Base-by-base conservation (phyloP, 2,329 filamentous ascomycete genomes). In the Cytospora leucostoma region DNA sequence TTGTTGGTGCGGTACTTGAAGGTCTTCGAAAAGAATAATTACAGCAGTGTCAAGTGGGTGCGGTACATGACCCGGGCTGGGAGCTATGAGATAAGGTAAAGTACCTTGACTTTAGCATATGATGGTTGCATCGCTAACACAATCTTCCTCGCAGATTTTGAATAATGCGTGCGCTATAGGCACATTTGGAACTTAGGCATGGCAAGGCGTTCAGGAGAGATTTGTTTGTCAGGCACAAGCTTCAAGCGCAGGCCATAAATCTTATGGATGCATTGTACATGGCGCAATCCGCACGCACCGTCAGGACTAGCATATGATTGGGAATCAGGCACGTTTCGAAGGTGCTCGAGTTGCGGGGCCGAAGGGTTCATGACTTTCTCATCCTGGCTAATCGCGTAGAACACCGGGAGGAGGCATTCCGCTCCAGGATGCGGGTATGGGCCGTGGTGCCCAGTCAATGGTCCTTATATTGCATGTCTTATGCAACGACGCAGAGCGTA, bases 1-100 rank as follows among this genome's bases (percentile, higher is more conserved):
- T 75, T 99, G 73, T 74, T 99, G 68, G 95, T 99, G 63, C 83
- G 96, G 56, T 99, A 99, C 76, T 79, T 99, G 63, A 99, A 99
- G 79, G 95, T 99, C 1, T 99, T 99, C 79, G 95, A 99, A 80
- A 99, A 99, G 87, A 95, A 87, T 77, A 98, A 98, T 77, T 99
- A 99, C 76, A 96, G 91, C 67, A 97, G 93, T 73, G 95, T 99
- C 56, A 99, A 99, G 78, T 99, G 95, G 95, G 95, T 99, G 70
- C 83, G 95, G 70, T 99, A 99, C 77, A 98, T 99, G 95, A 99
- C 95, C 19, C 88, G 94, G 69, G 95, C 94, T 17, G 95, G 95
- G 34, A 97, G 93, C 76, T 99, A 99, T 77, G 95, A 99, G 79
- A 97, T 99, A 74, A 84, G 93, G 89, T 96, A 69, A 70, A 78